Evolutionary conservation across 352 stramenopile species (phyloP), one percentile per base, ranked within the genome.

Genomic region (Phytophthora multivora): DNA sequence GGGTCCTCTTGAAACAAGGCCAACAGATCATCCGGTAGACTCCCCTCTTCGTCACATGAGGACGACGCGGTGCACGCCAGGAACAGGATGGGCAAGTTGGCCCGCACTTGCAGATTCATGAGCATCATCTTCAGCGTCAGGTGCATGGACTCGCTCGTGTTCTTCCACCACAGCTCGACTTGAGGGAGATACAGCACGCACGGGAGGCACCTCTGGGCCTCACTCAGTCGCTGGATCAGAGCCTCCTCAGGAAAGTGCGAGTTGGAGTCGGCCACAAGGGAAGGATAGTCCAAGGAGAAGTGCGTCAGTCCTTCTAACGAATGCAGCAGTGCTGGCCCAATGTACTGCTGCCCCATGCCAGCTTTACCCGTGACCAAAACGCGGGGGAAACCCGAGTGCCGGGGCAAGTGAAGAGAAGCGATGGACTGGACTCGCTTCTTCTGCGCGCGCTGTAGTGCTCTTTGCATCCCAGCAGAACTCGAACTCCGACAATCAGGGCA

Each of bases 141-240:
- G 45, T 93, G 83, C 79, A 93, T 90, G 2, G 83, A 84, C 23
- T 90, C 80, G 16, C 47, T 80, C 30, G 81, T 89, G 39, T 91
- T 83, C 18, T 77, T 73, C 83, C 80, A 94, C 81, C 81, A 93
- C 35, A 90, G 36, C 51, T 96, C 82, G 9, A 82, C 65, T 42
- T 95, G 79, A 16, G 89, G 89, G 1, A 95, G 66, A 42, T 80
- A 93, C 2, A 97, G 62, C 8, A 97, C 79, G 38, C 86, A 95
- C 11, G 88, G 89, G 4, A 91, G 59, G 43, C 82, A 88, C 43
- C 86, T 90, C 28, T 90, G 82, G 3, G 86, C 87, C 67, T 96
- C 86, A 0, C 66, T 78, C 12, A 96, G 69, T 25, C 78, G 69
- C 28, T 73, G 63, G 18, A 95, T 82, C 28, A 96, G 69, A n/a